Evolutionary conservation across 108 stramenopile genomes (phyloP).

Genomic region (Fistulifera solaris): DNA sequence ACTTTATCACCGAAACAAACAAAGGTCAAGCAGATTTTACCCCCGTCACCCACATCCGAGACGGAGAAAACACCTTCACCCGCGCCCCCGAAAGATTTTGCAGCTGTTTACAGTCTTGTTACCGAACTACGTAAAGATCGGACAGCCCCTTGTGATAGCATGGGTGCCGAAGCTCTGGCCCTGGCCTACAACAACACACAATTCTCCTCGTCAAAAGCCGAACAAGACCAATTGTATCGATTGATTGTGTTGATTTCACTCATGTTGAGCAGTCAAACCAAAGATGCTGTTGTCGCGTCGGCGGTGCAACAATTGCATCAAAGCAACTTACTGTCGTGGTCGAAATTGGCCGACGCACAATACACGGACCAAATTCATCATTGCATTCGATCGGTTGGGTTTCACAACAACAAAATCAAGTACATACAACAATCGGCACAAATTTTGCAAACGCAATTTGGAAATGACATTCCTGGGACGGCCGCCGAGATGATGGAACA

Average conservation of each 20-base stretch:
- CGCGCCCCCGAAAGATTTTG: slow-evolving; percentile 60
- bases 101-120: slow-evolving; percentile 56
- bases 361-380: slow-evolving; percentile 39
- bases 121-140: slow-evolving; percentile 69
- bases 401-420: slow-evolving; percentile 92
- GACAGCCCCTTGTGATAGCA: slow-evolving; percentile 72
- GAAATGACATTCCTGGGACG: slow-evolving; percentile 70
- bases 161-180: slow-evolving; percentile 70
- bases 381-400: slow-evolving; percentile 71
- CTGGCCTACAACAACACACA: not conserved
- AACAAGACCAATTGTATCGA: slow-evolving; percentile 20
- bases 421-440: slow-evolving; percentile 60
- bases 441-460: slow-evolving; percentile 49
- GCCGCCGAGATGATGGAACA: slow-evolving; percentile 55
- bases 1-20: too few relatives aligned
- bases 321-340: slow-evolving; percentile 30
- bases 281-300: slow-evolving; percentile 78
- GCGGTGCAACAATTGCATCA: slow-evolving; percentile 60
- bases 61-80: too few relatives aligned
- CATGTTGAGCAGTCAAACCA: slow-evolving; percentile 88
- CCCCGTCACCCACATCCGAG: too few relatives aligned
- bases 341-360: slow-evolving; percentile 10
- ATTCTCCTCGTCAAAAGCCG: too few relatives aligned
- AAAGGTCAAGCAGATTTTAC: too few relatives aligned
- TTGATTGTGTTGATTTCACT: slow-evolving; percentile 78